A percentile compares a stretch with the other conserved stretches of the same genome.
Conservation (phyloP, 441 rosid species). For the Brassica hybrid region DNA sequence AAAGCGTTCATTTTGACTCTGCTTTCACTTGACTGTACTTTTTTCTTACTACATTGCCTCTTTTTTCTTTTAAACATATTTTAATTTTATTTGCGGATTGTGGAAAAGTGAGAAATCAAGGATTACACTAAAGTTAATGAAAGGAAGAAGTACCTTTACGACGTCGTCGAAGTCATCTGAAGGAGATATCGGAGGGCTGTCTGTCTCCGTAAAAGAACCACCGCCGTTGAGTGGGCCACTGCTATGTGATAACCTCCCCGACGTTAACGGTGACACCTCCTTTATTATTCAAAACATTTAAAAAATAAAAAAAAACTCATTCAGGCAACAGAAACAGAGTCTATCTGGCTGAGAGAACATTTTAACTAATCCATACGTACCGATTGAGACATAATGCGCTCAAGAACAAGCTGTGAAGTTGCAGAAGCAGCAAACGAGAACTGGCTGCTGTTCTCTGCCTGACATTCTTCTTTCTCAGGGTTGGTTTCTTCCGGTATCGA, state of each 20-base stretch:
- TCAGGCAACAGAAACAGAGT: slow-evolving; percentile 7
- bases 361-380: slow-evolving; percentile 45
- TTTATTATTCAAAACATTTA: slow-evolving; percentile 41
- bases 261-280: slow-evolving; percentile 92
- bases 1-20: slow-evolving; percentile 14
- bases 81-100: background rate
- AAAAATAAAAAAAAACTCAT: background rate
- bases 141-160: slow-evolving; percentile 79
- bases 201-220: slow-evolving; percentile 62
- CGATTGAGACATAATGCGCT: slow-evolving; percentile 93
- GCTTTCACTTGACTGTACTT: slow-evolving; percentile 31
- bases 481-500: slow-evolving; percentile 60
- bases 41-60: background rate
- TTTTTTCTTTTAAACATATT: background rate
- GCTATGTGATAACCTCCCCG: slow-evolving; percentile 94
- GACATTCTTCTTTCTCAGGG: slow-evolving; percentile 50
- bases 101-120: background rate
- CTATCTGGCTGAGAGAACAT: background rate
- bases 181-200: slow-evolving; percentile 84
- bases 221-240: slow-evolving; percentile 78
- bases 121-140: too few species aligned
- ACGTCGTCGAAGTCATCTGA: slow-evolving; percentile 88
- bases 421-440: slow-evolving; percentile 77
- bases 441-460: slow-evolving; percentile 47
- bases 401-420: slow-evolving; percentile 91